These are phyloP conservation scores for Ceratocystis eucalypticola DNA, from an alignment of 2,329 filamentous ascomycete species.

Conservation along the genomic window DNA sequence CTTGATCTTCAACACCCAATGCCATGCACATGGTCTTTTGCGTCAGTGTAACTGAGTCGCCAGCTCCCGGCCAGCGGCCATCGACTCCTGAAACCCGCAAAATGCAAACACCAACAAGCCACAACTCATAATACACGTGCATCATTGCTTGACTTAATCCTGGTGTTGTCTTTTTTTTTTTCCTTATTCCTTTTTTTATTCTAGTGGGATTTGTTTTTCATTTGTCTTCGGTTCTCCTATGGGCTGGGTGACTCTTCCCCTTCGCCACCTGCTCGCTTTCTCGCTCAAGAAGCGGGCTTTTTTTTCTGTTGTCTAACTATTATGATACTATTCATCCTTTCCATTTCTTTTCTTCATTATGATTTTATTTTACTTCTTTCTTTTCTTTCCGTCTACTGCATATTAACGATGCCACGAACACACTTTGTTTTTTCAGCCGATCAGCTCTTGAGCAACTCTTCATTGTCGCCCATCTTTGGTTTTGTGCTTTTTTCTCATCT, in stretches of 20 bases:
- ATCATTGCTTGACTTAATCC: background rate
- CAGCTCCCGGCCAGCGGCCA: constrained; percentile 1
- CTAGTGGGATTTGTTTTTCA: background rate
- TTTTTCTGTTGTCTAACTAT: constrained; percentile 4
- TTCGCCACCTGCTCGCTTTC: background rate
- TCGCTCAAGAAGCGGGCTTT: background rate
- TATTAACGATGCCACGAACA: constrained; percentile 5
- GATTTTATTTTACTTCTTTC: background rate
- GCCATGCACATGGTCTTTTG: constrained; percentile 7
- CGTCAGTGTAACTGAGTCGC: constrained; percentile 13
- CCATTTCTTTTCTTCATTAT: background rate
- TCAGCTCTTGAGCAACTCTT: background rate
- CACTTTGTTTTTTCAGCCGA: background rate
- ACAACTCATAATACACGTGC: background rate
- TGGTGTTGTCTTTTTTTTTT: background rate
- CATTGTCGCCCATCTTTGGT: background rate
- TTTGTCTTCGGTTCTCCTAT: constrained; percentile 5
- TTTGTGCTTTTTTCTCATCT: background rate
- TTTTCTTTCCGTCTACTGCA: background rate
- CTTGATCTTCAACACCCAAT: background rate
- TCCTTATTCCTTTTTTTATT: background rate
- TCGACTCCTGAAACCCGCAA: constrained; percentile 17
- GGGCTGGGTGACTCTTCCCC: background rate
- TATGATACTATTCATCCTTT: background rate
- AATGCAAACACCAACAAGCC: constrained; percentile 14